Evolutionary conservation across 1,284 basidiomycete genomes (phyloP), one percentile per base, ranked within the genome.

Genomic region (Earliella scabrosa): DNA sequence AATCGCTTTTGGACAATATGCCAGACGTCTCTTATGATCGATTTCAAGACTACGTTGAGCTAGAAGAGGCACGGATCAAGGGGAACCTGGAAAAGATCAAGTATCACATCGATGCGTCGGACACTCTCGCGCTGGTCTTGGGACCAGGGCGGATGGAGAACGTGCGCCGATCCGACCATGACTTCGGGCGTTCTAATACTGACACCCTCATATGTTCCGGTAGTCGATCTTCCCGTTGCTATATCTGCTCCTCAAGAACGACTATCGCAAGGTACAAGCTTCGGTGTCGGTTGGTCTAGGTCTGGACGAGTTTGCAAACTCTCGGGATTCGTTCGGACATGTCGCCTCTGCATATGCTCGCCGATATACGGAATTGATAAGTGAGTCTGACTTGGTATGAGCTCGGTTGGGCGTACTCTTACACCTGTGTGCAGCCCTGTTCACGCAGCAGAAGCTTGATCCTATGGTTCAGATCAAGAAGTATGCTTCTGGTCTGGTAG

Each of bases 381-480:
- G 55, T 52, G 18, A 4, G 47, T 11, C 10, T 11, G 29, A 32
- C 16, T 4, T 3, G 9, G 20, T 10, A 35, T n/a, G n/a, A n/a
- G n/a, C n/a, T n/a, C n/a, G n/a, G n/a, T n/a, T n/a, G n/a, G n/a
- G n/a, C n/a, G n/a, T 29, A 7, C n/a, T 18, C 13, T 21, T 23
- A 6, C 71, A 60, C n/a, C 11, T 41, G 27, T 13, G 0, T 9
- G 34, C 18, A 77, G 78, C 72, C 3, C 67, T 77, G 3, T 75
- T 75, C 61, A 35, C 58, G 20, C 63, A 71, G 21, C 68, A 73
- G 26, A 68, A 68, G 35, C 50, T 71, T 1, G 66, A 73, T 36
- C 43, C 58, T 0, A 50, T 39, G 18, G 53, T 54, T 5, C 66
- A 70, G 26, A 64, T 73, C 36, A 59, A 63, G 20, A 59, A 51